Conservation (phyloP, 208 protist genomes). For the Acanthamoeba sp. region DNA sequence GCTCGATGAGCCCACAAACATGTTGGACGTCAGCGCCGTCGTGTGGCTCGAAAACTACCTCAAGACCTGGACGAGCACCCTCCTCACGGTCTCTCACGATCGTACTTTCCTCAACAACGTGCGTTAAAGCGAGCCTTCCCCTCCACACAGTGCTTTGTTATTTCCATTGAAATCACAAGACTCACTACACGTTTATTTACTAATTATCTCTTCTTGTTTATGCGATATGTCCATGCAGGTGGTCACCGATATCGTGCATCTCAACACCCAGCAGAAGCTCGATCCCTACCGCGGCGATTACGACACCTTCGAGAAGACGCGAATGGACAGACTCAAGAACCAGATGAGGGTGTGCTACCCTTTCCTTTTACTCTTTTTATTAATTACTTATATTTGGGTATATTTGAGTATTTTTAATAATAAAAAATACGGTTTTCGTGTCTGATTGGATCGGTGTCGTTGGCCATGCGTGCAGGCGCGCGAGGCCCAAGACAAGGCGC, state of each 20-base stretch:
- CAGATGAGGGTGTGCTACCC: background rate
- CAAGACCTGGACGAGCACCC: slow-evolving; percentile 94
- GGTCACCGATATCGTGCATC: slow-evolving; percentile 97
- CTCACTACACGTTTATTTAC: background rate
- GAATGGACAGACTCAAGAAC: slow-evolving; percentile 74
- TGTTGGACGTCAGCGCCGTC: slow-evolving; percentile 95
- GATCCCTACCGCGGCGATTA: slow-evolving; percentile 87
- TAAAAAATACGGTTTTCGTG: no score
- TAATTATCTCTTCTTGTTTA: background rate
- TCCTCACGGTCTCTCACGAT: slow-evolving; percentile 97
- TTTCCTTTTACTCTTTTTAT: background rate
- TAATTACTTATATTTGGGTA: no score
- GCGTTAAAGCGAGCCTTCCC: background rate
- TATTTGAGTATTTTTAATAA: no score
- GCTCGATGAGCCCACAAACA: slow-evolving; percentile 95
- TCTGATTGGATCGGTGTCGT: no score
- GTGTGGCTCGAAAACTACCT: slow-evolving; percentile 98
- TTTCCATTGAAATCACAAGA: no score
- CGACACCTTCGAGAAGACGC: slow-evolving; percentile 70
- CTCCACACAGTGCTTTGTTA: background rate
- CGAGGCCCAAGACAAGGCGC: slow-evolving; percentile 68
- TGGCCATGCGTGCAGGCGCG: background rate
- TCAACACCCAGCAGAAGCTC: slow-evolving; percentile 91
- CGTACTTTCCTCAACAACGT: slow-evolving; percentile 97
- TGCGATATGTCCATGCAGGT: background rate